These are phyloP conservation scores for Didymella exigua DNA, from an alignment of 2,329 filamentous ascomycete species.

Conservation along the genomic window DNA sequence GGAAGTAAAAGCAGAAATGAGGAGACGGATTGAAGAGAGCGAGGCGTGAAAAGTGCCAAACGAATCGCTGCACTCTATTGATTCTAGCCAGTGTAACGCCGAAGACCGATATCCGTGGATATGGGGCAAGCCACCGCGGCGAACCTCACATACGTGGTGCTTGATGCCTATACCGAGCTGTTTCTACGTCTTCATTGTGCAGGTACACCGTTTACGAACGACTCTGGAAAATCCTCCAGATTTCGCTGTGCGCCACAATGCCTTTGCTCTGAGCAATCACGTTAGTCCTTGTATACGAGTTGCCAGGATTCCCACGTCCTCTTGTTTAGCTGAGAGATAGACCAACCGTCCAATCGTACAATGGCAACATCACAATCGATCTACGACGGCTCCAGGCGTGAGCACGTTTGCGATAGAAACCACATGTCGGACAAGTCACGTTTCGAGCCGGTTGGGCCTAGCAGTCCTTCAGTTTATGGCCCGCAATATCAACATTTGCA, in stretches of 20 bases:
- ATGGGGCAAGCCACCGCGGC: background rate
- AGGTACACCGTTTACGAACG: background rate
- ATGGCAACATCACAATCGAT: background rate
- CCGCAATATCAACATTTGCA: background rate
- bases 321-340: background rate
- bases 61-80: background rate
- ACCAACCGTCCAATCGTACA: background rate
- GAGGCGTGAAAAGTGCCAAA: background rate
- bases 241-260: background rate
- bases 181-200: background rate
- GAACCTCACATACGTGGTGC: background rate
- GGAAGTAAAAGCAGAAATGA: conserved; percentile 65
- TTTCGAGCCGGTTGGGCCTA: background rate
- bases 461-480: no score
- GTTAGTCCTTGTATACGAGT: background rate
- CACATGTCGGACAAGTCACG: no score
- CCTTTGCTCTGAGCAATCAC: conserved; percentile 6
- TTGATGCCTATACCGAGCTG: background rate
- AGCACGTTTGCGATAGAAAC: background rate
- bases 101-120: background rate
- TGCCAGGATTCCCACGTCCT: background rate
- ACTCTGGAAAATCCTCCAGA: background rate
- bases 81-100: background rate
- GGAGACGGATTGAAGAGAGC: conserved; percentile 49
- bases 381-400: background rate